These are phyloP conservation scores for Phytophthora rubi DNA, from an alignment of 352 stramenopile genomes.

Conservation along the genomic window DNA sequence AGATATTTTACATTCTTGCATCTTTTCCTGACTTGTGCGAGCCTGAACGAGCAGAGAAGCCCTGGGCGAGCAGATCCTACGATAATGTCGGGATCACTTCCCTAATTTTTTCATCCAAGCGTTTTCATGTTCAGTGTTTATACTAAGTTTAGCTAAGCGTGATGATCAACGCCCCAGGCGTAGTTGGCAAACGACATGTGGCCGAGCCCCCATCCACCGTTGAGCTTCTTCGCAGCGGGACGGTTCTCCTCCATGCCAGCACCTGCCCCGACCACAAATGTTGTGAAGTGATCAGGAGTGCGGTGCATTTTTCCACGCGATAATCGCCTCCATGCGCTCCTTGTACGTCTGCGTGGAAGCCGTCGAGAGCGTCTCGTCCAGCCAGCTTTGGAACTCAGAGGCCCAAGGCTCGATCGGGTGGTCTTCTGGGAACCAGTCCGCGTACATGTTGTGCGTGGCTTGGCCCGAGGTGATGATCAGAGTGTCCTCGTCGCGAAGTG, in stretches of 20 bases:
- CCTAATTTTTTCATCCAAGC: background rate
- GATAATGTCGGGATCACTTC: no score
- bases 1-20: no score
- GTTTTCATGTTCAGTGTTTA: background rate
- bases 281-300: slow-evolving; percentile 50
- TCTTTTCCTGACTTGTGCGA: no score
- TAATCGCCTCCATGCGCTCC: slow-evolving; percentile 23
- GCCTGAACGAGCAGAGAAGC: no score
- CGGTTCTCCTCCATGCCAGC: slow-evolving; percentile 40
- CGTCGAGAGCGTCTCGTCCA: slow-evolving; percentile 29
- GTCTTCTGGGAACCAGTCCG: background rate
- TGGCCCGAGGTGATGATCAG: slow-evolving; percentile 74
- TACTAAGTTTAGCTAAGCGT: no score
- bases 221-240: slow-evolving; percentile 24
- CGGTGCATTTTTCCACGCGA: slow-evolving; percentile 37
- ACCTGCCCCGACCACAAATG: slow-evolving; percentile 44
- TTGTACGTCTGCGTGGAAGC: slow-evolving; percentile 16
- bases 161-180: slow-evolving; percentile 21
- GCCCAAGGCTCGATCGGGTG: slow-evolving; percentile 20
- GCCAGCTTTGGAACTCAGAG: slow-evolving; percentile 31
- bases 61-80: no score
- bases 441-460: slow-evolving; percentile 41
- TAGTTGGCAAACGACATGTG: slow-evolving; percentile 45
- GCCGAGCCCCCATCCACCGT: slow-evolving; percentile 29
- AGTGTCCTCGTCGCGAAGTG: slow-evolving; percentile 62